A percentile compares a stretch with the other conserved stretches of the same genome.
These are phyloP conservation scores for Nissolia schottii DNA, from an alignment of 306 rosid genomes.

Conservation along the genomic window DNA sequence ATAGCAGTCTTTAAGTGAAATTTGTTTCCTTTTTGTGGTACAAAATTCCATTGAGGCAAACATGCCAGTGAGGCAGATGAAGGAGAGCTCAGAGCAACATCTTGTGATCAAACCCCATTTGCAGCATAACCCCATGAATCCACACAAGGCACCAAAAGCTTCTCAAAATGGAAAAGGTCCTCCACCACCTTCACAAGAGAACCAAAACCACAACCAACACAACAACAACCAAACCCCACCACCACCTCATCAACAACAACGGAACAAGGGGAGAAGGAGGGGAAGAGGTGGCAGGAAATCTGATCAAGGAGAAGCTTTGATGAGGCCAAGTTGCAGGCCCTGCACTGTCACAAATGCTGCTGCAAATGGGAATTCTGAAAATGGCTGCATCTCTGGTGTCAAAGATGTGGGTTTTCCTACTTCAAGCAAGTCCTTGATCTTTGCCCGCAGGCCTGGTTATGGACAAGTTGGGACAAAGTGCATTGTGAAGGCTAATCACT, in stretches of 20 bases:
- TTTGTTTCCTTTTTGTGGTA: constrained; percentile 36
- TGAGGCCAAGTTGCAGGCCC: constrained; percentile 83
- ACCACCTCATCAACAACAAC: no score
- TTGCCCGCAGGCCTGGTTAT: constrained; percentile 85
- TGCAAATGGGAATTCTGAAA: constrained; percentile 37
- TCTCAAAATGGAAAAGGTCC: constrained; percentile 80
- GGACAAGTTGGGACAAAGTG: constrained; percentile 94
- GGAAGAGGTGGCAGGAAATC: constrained; percentile 78
- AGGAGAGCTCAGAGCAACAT: constrained; percentile 92
- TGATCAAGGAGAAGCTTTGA: constrained; percentile 73
- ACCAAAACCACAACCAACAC: constrained; percentile 51
- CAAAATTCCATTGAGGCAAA: no score
- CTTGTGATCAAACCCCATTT: constrained; percentile 83
- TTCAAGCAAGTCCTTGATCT: constrained; percentile 78
- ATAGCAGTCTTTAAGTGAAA: neutral
- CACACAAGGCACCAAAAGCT: constrained; percentile 55
- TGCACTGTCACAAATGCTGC: constrained; percentile 47
- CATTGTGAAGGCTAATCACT: constrained; percentile 94
- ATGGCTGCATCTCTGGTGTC: constrained; percentile 44
- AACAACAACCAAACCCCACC: constrained; percentile 60
- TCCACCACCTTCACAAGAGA: constrained; percentile 55
- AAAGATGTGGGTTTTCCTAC: constrained; percentile 65
- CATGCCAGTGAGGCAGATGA: constrained; percentile 96
- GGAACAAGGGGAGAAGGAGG: constrained; percentile 81
- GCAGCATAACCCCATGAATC: constrained; percentile 64